Percentiles rank a stretch among this genome's conserved stretches.
phyloP scores from a whole-genome alignment of 495 filamentous ascomycete species.

The Annulohypoxylon stygium region DNA sequence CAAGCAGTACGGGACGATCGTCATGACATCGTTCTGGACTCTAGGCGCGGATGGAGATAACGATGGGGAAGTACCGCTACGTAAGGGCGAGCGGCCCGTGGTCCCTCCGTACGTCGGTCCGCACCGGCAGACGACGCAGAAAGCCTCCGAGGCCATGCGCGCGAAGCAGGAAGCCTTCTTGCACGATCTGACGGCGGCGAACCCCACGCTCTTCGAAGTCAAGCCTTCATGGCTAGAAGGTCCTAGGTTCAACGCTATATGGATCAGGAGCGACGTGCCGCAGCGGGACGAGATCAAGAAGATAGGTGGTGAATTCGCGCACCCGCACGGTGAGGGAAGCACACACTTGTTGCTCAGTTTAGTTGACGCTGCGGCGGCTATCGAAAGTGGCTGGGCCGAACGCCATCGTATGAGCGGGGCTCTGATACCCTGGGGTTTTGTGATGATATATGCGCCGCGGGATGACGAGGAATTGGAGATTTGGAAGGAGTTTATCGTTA shows the following conservation, averaged over 20 bases:
- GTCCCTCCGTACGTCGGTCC: slow-evolving; percentile 43
- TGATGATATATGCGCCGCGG: slow-evolving; percentile 54
- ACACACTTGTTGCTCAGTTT: slow-evolving; percentile 48
- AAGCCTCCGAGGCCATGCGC: not conserved
- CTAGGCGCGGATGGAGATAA: not conserved
- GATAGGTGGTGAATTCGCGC: slow-evolving; percentile 47
- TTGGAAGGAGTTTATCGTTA: slow-evolving; percentile 46
- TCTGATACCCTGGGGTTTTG: slow-evolving; percentile 42
- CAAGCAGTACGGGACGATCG: slow-evolving; percentile 28
- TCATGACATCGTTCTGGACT: slow-evolving; percentile 34
- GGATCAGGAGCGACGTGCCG: slow-evolving; percentile 6
- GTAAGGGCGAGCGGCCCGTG: slow-evolving; percentile 36
- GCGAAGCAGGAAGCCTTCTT: slow-evolving; percentile 29
- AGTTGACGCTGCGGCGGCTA: slow-evolving; percentile 45
- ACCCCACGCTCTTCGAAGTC: slow-evolving; percentile 32
- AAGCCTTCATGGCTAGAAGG: slow-evolving; percentile 51
- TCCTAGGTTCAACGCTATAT: slow-evolving; percentile 39
- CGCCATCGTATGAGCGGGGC: slow-evolving; percentile 49
- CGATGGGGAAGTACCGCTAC: not conserved
- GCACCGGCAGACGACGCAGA: slow-evolving; percentile 48
- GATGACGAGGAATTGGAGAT: slow-evolving; percentile 44
- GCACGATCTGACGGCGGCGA: slow-evolving; percentile 30
- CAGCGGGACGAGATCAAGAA: slow-evolving; percentile 21
- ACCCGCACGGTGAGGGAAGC: slow-evolving; percentile 49
- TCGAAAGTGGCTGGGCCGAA: slow-evolving; percentile 51